Evolutionary conservation across 306 rosid genomes (phyloP).

Genomic region (Corylus heterophylla): DNA sequence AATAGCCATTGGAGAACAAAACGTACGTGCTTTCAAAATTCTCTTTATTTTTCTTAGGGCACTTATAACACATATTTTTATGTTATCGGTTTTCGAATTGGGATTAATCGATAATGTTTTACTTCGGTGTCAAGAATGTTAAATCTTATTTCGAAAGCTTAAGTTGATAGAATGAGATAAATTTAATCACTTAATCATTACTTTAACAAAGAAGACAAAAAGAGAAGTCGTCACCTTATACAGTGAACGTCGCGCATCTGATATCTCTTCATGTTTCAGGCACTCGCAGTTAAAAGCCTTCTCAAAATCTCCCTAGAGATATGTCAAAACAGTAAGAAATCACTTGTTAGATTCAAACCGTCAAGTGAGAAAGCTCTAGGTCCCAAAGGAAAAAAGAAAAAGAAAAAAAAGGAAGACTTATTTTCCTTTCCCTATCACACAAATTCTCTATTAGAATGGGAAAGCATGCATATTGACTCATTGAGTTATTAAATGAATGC

Average conservation of each 20-base stretch:
- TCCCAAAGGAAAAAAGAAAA: neutral
- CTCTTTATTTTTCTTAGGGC: no score
- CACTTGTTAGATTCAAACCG: neutral
- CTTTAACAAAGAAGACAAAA: neutral
- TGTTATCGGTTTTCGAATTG: no score
- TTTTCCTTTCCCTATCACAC: no score
- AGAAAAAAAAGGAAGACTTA: neutral
- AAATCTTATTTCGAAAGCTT: no score
- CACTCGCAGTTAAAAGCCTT: conserved; percentile 27
- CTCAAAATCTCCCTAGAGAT: conserved; percentile 41
- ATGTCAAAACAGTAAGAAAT: neutral
- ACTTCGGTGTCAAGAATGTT: neutral
- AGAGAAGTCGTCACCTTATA: conserved; percentile 35
- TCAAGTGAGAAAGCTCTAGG: neutral
- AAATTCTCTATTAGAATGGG: no score
- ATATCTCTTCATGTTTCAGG: conserved; percentile 37
- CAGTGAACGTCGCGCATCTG: conserved; percentile 62
- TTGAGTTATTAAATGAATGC: no score
- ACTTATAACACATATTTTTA: no score
- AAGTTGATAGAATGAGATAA: no score
- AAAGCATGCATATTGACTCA: no score
- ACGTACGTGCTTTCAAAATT: no score
- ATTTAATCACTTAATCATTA: no score
- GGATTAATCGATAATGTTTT: neutral
- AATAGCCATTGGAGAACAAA: neutral